Percentiles rank a stretch among this genome's conserved stretches.
phyloP scores from a whole-genome alignment of 2,329 filamentous ascomycete species.

The Pseudogymnoascus sp. region DNA sequence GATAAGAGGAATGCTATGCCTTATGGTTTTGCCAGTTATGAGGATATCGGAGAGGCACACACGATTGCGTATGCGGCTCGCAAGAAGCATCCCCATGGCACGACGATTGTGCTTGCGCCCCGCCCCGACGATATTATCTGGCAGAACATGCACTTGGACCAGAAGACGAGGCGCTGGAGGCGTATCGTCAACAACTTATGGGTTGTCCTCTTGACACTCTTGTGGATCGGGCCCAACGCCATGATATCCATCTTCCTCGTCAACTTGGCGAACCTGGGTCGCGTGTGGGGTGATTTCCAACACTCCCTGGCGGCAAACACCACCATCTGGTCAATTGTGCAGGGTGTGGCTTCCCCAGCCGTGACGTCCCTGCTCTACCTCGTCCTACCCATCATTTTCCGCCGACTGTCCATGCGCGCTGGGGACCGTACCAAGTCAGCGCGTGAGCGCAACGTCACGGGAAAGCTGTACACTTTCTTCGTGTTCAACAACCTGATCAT shows the following conservation, averaged over 20 bases:
- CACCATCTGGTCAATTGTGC: slow-evolving; percentile 73
- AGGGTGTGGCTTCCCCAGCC: slow-evolving; percentile 84
- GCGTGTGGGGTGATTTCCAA: slow-evolving; percentile 71
- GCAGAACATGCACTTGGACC: slow-evolving; percentile 76
- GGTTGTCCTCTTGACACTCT: slow-evolving; percentile 68
- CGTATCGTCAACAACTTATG: slow-evolving; percentile 75
- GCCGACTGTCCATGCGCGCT: slow-evolving; percentile 70
- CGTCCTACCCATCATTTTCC: slow-evolving; percentile 82
- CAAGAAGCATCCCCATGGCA: slow-evolving; percentile 71
- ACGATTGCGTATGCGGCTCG: slow-evolving; percentile 74
- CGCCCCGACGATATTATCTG: slow-evolving; percentile 89
- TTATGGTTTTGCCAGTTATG: slow-evolving; percentile 92
- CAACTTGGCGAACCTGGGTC: slow-evolving; percentile 71
- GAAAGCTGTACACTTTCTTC: slow-evolving; percentile 90
- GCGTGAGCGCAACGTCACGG: slow-evolving; percentile 81
- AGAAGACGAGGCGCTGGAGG: slow-evolving; percentile 60
- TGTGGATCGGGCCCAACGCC: slow-evolving; percentile 89
- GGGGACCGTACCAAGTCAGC: slow-evolving; percentile 90
- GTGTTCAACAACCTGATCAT: slow-evolving; percentile 94
- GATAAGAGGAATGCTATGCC: slow-evolving; percentile 83
- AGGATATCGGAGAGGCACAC: slow-evolving; percentile 80
- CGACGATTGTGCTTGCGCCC: slow-evolving; percentile 70
- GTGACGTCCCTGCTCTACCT: slow-evolving; percentile 83
- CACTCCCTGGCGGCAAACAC: slow-evolving; percentile 52
- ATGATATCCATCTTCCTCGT: slow-evolving; percentile 90